Percentiles rank a stretch among this genome's conserved stretches.
Evolutionary conservation across 2,329 filamentous ascomycete species (phyloP).

Genomic region (Aspergillus tanneri): DNA sequence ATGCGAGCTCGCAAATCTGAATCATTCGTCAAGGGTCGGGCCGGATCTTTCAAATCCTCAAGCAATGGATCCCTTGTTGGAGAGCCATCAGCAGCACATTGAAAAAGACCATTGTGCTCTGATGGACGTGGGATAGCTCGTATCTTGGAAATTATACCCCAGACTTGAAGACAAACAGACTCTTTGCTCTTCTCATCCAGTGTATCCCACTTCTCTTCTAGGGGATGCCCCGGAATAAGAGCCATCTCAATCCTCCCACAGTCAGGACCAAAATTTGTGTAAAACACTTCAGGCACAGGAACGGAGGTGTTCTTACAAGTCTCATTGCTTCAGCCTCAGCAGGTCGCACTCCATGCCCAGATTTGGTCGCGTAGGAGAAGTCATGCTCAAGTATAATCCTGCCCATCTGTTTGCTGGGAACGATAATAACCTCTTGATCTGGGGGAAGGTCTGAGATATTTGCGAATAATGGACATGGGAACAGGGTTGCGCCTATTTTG

Average conservation of each 20-base stretch:
- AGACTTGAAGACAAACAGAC: constrained; percentile 22
- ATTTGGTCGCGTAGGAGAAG: constrained; percentile 19
- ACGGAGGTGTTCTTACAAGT: constrained; percentile 20
- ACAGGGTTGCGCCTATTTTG: too few relatives aligned
- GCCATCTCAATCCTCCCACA: constrained; percentile 12
- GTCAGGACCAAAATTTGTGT: constrained; percentile 2
- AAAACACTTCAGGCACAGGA: constrained; percentile 21
- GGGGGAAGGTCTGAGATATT: too few relatives aligned
- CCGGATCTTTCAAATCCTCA: constrained; percentile 23
- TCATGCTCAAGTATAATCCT: constrained; percentile 21
- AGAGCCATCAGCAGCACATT: constrained; percentile 27
- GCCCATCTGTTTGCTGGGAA: constrained; percentile 18
- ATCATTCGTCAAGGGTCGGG: constrained; percentile 21
- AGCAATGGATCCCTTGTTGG: constrained; percentile 21
- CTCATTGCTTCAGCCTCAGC: constrained; percentile 24
- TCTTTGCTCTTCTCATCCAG: constrained; percentile 22
- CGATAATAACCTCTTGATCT: constrained; percentile 15
- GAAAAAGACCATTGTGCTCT: constrained; percentile 18
- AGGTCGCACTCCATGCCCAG: constrained; percentile 15
- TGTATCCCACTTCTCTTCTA: constrained; percentile 20
- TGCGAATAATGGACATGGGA: too few relatives aligned
- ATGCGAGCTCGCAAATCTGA: constrained; percentile 24
- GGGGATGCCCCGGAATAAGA: constrained; percentile 15
- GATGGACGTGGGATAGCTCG: constrained; percentile 17
- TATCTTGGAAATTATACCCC: constrained; percentile 22